phyloP scores from a whole-genome alignment of 768 basidiomycete species.

The Termitomyces sp. region DNA sequence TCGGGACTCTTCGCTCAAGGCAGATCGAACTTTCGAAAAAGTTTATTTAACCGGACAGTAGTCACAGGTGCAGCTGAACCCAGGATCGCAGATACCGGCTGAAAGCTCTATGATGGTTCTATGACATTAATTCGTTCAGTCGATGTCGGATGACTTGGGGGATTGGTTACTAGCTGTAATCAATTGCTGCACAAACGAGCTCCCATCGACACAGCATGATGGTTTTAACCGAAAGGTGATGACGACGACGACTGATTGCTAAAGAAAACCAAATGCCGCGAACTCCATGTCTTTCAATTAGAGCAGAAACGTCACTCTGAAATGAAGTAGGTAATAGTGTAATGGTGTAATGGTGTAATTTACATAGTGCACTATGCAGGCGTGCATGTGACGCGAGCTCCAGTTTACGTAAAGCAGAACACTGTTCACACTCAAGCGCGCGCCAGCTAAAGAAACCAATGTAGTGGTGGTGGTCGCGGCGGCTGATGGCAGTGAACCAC shows the following conservation, averaged over 20 bases:
- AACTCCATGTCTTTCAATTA: not conserved
- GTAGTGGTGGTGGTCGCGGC: not conserved
- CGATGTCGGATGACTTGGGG: slow-evolving; percentile 9
- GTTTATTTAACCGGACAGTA: slow-evolving; percentile 9
- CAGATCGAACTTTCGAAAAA: not conserved
- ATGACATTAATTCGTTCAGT: not conserved
- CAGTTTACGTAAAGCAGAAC: not conserved
- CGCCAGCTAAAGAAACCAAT: not conserved
- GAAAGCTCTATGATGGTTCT: not conserved
- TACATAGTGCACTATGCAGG: not conserved
- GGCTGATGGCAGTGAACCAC: not conserved
- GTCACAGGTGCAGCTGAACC: not conserved
- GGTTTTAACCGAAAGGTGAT: too few species aligned
- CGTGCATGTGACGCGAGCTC: too few species aligned
- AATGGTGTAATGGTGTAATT: not conserved
- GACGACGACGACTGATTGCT: too few species aligned
- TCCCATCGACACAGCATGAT: too few species aligned
- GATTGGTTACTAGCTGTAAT: not conserved
- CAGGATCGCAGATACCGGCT: slow-evolving; percentile 10
- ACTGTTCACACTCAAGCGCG: not conserved
- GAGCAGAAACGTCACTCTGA: not conserved
- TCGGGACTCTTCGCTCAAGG: slow-evolving; percentile 1
- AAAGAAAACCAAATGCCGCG: slow-evolving; percentile 1
- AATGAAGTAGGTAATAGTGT: not conserved
- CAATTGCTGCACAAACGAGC: slow-evolving; percentile 1